Base-by-base conservation (phyloP, 345 rosid genomes). In the Geranium rotundifolium region DNA sequence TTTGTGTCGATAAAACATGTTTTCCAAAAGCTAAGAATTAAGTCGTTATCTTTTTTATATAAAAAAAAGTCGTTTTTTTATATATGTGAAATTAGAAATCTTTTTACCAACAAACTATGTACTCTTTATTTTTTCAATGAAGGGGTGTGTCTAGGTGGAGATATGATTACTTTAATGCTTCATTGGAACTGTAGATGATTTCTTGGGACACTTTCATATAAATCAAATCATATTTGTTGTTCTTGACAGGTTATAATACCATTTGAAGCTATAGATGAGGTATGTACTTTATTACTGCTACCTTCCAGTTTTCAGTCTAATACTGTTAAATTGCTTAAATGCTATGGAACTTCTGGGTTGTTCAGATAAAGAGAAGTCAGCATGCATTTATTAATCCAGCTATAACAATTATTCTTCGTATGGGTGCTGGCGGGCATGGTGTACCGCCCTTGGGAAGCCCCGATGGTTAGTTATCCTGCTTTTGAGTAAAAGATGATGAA, bases 381-480 rank as follows among this genome's bases (percentile, higher is more conserved):
- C 99, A 93, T 76, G 99, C 99, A 65, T 70, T 88, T 72, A 93
- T 93, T 67, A 93, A 93, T 81, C 99, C 99, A 74, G 87, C 99
- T 27, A 77, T 90, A 71, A 90, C 99, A 69, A 84, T 90, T 67
- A 85, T 84, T 75, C 91, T 93, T 56, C 95, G 88, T 68, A 82
- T 86, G 91, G 99, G 99, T 65, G 97, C 99, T 67, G 99, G 99
- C 75, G 99, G 99, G 66, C 99, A 87, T 79, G 99, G 97, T 74
- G 99, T 93, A 65, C 99, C 99, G 69, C 99, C 99, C 73, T 80
- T 93, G 63, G 99, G 99, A 69, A 93, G 91, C 73, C 88, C 90
- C 58, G 99, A 93, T 76, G 99, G 97, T 93, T 70, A 74, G 99
- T 72, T 46, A 46, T 46, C 52, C 52, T 7, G 12, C 52, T 46